Evolutionary conservation across 2,329 filamentous ascomycete species (phyloP).

Genomic region (Monosporascus cannonballus): DNA sequence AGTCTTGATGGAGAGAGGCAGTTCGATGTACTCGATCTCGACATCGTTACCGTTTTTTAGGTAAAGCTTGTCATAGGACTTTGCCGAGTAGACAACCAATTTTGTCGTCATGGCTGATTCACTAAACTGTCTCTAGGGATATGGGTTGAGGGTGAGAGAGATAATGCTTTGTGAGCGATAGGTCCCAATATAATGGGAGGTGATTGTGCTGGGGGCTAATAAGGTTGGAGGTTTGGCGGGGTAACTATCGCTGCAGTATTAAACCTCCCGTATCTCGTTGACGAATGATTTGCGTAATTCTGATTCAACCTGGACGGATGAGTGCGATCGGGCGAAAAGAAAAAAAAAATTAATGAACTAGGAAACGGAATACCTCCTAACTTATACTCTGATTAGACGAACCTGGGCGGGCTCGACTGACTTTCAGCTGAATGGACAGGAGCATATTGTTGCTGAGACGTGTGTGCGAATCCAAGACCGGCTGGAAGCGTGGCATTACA

Average conservation of each 20-base stretch:
- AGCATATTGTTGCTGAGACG: neutral
- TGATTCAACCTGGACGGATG: neutral
- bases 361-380: neutral
- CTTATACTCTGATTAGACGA: neutral
- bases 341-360: neutral
- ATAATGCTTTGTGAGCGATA: no score
- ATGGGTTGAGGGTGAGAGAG: neutral
- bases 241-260: no score
- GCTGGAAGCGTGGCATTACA: neutral
- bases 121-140: neutral
- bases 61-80: constrained; percentile 55
- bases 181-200: no score
- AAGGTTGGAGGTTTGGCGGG: no score
- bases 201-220: no score
- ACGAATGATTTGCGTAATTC: no score
- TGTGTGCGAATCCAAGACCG: no score
- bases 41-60: constrained; percentile 36
- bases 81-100: constrained; percentile 58
- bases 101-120: constrained; percentile 23
- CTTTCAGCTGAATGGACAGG: neutral
- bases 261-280: no score
- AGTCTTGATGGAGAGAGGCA: constrained; percentile 50
- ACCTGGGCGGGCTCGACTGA: neutral
- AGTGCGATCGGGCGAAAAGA: neutral
- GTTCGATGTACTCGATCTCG: constrained; percentile 52